Percentiles rank a stretch among this genome's conserved stretches.
phyloP scores from a whole-genome alignment of 129 eudicot genomes.

The Gnaphalium uliginosum region DNA sequence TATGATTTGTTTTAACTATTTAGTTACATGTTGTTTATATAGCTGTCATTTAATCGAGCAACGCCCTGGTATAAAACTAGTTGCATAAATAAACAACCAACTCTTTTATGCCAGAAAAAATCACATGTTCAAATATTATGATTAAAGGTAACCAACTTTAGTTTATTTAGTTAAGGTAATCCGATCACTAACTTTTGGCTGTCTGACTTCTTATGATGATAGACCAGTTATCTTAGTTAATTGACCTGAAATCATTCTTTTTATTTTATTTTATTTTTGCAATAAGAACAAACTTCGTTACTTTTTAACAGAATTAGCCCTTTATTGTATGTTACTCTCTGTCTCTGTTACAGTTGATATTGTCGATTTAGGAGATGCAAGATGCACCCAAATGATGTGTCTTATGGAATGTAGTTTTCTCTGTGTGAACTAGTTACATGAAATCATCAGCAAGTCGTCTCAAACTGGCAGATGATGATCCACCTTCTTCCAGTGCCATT shows the following conservation, averaged over 20 bases:
- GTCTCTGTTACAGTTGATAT: neutral
- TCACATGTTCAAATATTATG: neutral
- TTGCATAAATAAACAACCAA: no score
- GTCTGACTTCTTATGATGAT: neutral
- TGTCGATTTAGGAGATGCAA: neutral
- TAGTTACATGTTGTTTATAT: no score
- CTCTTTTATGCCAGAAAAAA: neutral
- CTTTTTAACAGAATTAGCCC: neutral
- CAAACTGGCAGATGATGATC: conserved; percentile 26
- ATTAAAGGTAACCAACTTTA: neutral
- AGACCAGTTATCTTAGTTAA: neutral
- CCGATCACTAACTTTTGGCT: neutral
- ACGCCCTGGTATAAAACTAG: no score
- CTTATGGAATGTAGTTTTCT: neutral
- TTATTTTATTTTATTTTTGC: neutral
- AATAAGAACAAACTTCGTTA: neutral
- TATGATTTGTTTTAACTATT: no score
- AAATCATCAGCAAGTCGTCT: conserved; percentile 10
- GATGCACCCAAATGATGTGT: no score
- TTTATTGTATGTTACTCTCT: neutral
- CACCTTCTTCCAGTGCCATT: conserved; percentile 26
- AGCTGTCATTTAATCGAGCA: no score
- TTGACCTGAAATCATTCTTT: neutral
- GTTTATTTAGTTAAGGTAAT: neutral
- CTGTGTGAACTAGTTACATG: neutral